These are phyloP conservation scores for Irpex rosettiformis DNA, from an alignment of 1,284 basidiomycete genomes.

Conservation along the genomic window DNA sequence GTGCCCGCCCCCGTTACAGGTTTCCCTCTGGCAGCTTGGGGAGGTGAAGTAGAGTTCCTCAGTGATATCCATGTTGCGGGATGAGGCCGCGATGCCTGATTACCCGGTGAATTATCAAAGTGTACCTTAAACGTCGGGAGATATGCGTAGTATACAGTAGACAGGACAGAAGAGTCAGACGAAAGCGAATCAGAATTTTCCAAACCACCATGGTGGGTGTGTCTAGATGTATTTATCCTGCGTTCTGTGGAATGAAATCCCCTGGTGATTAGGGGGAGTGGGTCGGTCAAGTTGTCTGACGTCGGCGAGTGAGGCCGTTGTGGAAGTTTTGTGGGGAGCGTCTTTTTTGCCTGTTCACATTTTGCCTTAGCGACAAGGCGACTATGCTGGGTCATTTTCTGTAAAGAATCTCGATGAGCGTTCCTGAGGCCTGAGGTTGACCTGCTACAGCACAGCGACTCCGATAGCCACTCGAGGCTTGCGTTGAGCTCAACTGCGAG, in stretches of 20 bases:
- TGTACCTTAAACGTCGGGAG: background rate
- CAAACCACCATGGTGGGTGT: background rate
- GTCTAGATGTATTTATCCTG: too few relatives aligned
- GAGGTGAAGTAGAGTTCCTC: background rate
- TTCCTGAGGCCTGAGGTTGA: background rate
- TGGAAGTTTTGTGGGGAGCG: background rate
- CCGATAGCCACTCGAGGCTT: background rate
- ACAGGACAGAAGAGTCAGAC: too few relatives aligned
- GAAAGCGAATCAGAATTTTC: background rate
- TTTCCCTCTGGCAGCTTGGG: slow-evolving; percentile 2
- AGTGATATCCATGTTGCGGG: background rate
- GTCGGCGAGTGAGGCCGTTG: background rate
- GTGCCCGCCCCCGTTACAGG: background rate
- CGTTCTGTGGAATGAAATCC: too few relatives aligned
- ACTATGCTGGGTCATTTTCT: background rate
- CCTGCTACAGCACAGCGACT: background rate
- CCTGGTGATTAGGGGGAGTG: too few relatives aligned
- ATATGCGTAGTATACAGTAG: background rate
- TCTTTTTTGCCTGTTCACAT: background rate
- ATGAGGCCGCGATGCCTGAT: background rate
- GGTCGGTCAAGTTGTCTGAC: background rate
- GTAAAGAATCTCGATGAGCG: background rate
- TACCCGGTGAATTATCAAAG: background rate
- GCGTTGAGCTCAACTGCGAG: background rate
- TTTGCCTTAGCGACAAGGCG: background rate